Percentiles rank a stretch among this genome's conserved stretches.
These are phyloP conservation scores for Pleurotus tuoliensis DNA, from an alignment of 768 basidiomycete species.

Conservation along the genomic window DNA sequence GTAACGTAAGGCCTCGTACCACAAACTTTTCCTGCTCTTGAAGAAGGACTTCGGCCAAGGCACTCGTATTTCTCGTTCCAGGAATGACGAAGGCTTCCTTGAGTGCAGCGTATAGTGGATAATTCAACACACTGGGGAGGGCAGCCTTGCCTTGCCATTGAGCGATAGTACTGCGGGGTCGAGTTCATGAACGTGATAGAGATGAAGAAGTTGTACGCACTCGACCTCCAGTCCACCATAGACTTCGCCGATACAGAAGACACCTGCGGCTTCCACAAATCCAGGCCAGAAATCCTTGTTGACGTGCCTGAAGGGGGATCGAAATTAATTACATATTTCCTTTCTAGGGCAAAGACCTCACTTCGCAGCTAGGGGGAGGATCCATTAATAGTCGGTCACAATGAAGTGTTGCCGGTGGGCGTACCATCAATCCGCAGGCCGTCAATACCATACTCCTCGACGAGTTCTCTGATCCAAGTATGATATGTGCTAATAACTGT, in stretches of 20 bases:
- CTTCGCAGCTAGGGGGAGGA: conserved; percentile 36
- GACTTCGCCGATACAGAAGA: conserved; percentile 87
- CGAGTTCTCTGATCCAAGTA: conserved; percentile 64
- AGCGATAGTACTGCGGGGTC: conserved; percentile 42
- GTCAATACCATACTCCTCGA: conserved; percentile 72
- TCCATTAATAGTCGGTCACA: conserved; percentile 27
- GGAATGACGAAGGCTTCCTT: conserved; percentile 68
- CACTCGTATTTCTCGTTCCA: conserved; percentile 60
- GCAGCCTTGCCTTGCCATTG: conserved; percentile 57
- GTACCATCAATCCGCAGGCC: conserved; percentile 81
- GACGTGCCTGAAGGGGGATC: conserved; percentile 54
- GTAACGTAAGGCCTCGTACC: too few relatives aligned
- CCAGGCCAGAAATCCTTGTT: conserved; percentile 70
- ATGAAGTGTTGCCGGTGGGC: conserved; percentile 14
- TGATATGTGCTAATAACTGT: conserved; percentile 60
- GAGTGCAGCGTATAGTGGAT: conserved; percentile 63
- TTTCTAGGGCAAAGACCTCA: conserved; percentile 16
- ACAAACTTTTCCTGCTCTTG: too few relatives aligned
- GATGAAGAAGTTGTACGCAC: conserved; percentile 26
- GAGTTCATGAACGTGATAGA: background rate
- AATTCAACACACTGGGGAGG: conserved; percentile 70
- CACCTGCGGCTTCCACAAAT: conserved; percentile 71
- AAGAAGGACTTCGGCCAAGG: conserved; percentile 45
- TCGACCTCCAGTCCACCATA: conserved; percentile 48
- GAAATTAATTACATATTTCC: background rate